Base-by-base conservation (phyloP, 345 rosid genomes). In the Populus tremula region DNA sequence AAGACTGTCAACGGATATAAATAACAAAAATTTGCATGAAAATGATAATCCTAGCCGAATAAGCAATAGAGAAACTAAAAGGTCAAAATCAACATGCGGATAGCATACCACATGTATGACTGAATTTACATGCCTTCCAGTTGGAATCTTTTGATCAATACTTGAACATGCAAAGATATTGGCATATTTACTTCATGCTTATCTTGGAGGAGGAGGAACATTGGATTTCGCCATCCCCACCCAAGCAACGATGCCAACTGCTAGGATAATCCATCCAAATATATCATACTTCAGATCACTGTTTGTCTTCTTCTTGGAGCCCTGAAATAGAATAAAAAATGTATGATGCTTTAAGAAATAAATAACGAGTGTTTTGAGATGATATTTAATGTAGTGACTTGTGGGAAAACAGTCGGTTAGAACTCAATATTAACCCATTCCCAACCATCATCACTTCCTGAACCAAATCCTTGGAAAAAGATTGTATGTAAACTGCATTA, bases 151-250 rank as follows among this genome's bases (percentile, higher is more conserved):
- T 45, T 50, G 59, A 68, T n/a, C 31, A 23, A n/a, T 64, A 61
- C 56, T 43, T 69, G 78, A 81, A 71, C 50, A 79, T 74, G 70
- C 29, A 78, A 64, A 71, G 59, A 43, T 74, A 38, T 67, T 68
- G 23, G 18, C 77, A 69, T 79, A 45, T 71, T 67, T 73, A 69
- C 81, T 82, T 35, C 45, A 41, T 16, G 68, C 79, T 80, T 80
- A 85, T 82, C 80, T 72, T n/a, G 87, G 82, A 73, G 83, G 80
- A 20, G 83, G 67, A 49, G 81, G 75, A 62, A 63, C 36, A 25
- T 73, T 25, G 59, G 75, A 43, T 69, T 69, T 81, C 31, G 84
- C 84, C 67, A 81, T 67, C 71, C 84, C 81, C 54, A 81, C 38
- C 78, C 81, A 81, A 1, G 84, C 62, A 49, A 77, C n/a, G 47